phyloP scores from a whole-genome alignment of 352 stramenopile species.

The Peronospora farinosa region DNA sequence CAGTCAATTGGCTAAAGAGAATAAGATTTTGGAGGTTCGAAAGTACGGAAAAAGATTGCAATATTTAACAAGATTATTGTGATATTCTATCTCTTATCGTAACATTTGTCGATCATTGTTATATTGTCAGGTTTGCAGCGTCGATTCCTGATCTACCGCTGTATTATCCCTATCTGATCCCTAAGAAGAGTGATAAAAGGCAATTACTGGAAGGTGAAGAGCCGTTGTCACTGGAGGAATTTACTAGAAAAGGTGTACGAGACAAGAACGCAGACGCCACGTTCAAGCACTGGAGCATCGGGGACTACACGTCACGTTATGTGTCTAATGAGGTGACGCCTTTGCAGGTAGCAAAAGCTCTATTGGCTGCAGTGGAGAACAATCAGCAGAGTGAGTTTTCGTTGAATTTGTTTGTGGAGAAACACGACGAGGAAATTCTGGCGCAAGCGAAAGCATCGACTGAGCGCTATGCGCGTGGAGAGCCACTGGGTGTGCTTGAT shows the following conservation, averaged over 20 bases:
- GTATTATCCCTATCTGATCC: conserved; percentile 74
- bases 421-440: conserved; percentile 65
- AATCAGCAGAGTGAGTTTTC: conserved; percentile 46
- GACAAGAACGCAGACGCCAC: conserved; percentile 2
- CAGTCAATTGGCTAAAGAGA: conserved; percentile 45
- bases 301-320: conserved; percentile 62
- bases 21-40: conserved; percentile 57
- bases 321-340: conserved; percentile 37
- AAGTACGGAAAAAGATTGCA: conserved; percentile 18
- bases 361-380: conserved; percentile 47
- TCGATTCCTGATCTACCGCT: conserved; percentile 64
- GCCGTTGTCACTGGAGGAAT: conserved; percentile 26
- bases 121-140: conserved; percentile 36
- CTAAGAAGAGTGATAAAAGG: conserved; percentile 28
- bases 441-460: conserved; percentile 57
- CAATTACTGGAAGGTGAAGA: conserved; percentile 5
- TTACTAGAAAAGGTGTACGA: conserved; percentile 25
- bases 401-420: conserved; percentile 70
- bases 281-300: conserved; percentile 69
- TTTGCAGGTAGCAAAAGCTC: conserved; percentile 61
- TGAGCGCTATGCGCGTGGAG: conserved; percentile 58
- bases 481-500: conserved; percentile 73
- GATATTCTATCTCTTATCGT: not conserved
- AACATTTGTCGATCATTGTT: too few species aligned
- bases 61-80: not conserved